Conservation (phyloP, 306 rosid genomes). For the Vigna trinervia region DNA sequence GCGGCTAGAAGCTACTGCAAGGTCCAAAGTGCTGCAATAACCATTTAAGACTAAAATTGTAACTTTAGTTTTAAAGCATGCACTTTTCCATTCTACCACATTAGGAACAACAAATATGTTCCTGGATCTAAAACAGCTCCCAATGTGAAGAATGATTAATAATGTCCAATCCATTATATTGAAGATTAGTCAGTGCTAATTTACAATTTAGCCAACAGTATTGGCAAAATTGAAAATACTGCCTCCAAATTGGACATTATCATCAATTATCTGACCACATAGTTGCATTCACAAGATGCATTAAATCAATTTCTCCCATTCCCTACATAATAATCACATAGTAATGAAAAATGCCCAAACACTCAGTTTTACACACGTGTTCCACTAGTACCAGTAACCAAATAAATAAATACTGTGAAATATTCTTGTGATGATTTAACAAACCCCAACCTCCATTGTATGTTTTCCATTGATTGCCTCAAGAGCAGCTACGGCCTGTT, state of each 20-base stretch:
- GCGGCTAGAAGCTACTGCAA: slow-evolving; percentile 50
- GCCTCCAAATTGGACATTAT: slow-evolving; percentile 11
- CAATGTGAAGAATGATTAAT: slow-evolving; percentile 17
- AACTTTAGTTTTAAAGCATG: slow-evolving; percentile 44
- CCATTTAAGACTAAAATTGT: slow-evolving; percentile 44
- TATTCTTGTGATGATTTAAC: slow-evolving; percentile 36
- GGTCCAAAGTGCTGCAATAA: slow-evolving; percentile 49
- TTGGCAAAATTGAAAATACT: slow-evolving; percentile 14
- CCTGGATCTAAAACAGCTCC: slow-evolving; percentile 5
- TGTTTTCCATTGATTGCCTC: slow-evolving; percentile 79
- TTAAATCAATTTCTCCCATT: background rate
- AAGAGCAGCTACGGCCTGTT: slow-evolving; percentile 75
- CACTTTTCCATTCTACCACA: slow-evolving; percentile 40
- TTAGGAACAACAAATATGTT: slow-evolving; percentile 27
- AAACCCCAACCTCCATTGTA: slow-evolving; percentile 78
- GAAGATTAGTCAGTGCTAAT: background rate
- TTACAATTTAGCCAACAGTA: background rate
- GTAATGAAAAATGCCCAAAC: background rate
- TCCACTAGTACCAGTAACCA: background rate
- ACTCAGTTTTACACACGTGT: background rate
- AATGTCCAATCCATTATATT: background rate
- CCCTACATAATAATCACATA: background rate
- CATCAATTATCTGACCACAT: slow-evolving; percentile 9
- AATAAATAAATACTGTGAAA: background rate
- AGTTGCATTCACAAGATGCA: background rate